Conservation (phyloP, 257 asterid species). For the Cruciata laevipes region DNA sequence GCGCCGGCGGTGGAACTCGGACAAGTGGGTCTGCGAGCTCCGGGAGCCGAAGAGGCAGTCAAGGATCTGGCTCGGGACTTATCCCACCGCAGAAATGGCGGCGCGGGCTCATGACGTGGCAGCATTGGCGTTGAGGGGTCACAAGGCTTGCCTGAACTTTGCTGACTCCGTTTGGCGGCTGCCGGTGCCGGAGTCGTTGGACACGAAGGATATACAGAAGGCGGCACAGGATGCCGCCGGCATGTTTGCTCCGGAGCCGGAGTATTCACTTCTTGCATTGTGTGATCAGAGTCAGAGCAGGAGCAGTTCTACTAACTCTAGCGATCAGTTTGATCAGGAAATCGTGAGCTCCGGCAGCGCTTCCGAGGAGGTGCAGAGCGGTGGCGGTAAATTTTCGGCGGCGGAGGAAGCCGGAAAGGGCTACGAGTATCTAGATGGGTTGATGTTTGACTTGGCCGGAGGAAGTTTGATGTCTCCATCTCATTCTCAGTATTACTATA, state of each 20-base stretch:
- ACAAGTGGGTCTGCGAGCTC: constrained; percentile 39
- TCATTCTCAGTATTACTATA: constrained; percentile 16
- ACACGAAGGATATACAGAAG: constrained; percentile 36
- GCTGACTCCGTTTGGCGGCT: constrained; percentile 59
- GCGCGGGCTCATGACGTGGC: constrained; percentile 80
- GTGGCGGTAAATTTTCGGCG: neutral
- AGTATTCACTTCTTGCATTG: neutral
- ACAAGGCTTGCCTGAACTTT: constrained; percentile 49
- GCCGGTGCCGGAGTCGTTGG: constrained; percentile 35
- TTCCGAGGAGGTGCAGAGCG: neutral
- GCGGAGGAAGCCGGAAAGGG: constrained; percentile 15
- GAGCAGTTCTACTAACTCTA: neutral
- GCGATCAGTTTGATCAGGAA: neutral
- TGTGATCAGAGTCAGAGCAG: neutral
- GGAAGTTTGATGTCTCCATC: constrained; percentile 61
- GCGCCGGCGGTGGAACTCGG: constrained; percentile 23
- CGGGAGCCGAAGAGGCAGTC: constrained; percentile 59
- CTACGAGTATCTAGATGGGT: constrained; percentile 13
- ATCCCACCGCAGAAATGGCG: constrained; percentile 83
- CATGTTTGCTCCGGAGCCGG: constrained; percentile 23
- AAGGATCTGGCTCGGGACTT: constrained; percentile 73
- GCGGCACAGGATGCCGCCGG: constrained; percentile 52
- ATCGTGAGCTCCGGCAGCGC: neutral
- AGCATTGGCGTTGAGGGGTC: constrained; percentile 57
- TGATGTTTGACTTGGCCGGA: constrained; percentile 27